Base-by-base conservation (phyloP, 2,329 filamentous ascomycete genomes). In the Sclerotinia nivalis region DNA sequence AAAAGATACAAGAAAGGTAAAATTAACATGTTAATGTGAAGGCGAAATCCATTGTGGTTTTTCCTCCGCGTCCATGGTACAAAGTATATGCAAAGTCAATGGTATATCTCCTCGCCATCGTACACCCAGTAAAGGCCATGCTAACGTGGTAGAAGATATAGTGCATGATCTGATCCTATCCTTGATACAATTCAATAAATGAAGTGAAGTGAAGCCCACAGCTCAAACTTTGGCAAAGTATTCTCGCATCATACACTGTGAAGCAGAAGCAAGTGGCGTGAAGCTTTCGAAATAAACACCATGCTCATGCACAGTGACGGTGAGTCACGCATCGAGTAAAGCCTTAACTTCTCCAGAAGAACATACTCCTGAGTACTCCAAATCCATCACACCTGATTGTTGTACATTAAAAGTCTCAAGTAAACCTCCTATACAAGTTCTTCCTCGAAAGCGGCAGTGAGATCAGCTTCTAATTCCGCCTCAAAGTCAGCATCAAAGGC, bases 401-500 rank as follows among this genome's bases (percentile, higher is more conserved):
- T 31, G 43, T 47, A 61, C 9, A 31, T 22, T 28, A 31, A 22
- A 22, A 15, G 13, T 58, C 25, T 12, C 37, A 34, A 43, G 40
- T 43, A 43, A 52, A 9, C 4, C n/a, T 31, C 25, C 50, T 58
- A 31, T 45, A 34, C 20, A 55, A 45, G 25, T 45, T 56, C 50
- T 10, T 13, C 10, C 25, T 66, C 25, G 13, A 66, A 37, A 25
- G 56, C 66, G 37, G 66, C 56, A 47, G 45, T 52, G 7, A 68
- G 34, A 12, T 49, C 55, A 25, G 54, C 54, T 25, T 68, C 55
- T 31, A 68, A 66, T 15, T 49, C 59, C 43, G 40, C 59, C 18
- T 62, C 60, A 31, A 62, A 45, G 12, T 59, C 55, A 9, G 54
- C 54, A 56, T 56, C 6, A 10, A 52, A 40, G 4, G 37, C 60